Evolutionary conservation across 352 stramenopile species (phyloP).

Genomic region (Phytophthora pisi): DNA sequence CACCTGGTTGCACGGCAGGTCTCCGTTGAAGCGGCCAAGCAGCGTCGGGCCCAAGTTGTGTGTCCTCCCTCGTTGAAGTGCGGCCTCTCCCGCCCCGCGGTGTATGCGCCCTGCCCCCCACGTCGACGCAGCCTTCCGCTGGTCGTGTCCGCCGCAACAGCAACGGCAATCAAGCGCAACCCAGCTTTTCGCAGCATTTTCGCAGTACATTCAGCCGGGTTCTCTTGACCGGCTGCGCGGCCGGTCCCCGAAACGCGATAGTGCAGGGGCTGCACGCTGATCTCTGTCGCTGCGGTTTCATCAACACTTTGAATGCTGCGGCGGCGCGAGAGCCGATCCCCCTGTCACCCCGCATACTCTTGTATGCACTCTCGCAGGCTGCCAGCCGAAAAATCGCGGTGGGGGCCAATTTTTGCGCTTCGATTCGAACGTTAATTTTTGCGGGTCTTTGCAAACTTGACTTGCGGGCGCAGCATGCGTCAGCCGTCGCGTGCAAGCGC

Average conservation of each 20-base stretch:
- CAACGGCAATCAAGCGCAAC: not conserved
- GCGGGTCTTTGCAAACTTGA: conserved; percentile 3
- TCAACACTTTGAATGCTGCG: not conserved
- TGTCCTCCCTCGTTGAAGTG: conserved; percentile 16
- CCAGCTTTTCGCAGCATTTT: conserved; percentile 5
- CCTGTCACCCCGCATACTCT: not conserved
- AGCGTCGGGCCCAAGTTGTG: conserved; percentile 21
- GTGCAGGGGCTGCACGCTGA: no score
- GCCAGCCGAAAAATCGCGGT: conserved; percentile 4
- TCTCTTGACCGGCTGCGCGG: no score
- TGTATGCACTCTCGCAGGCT: not conserved
- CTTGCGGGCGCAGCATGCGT: not conserved
- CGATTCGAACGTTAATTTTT: conserved; percentile 22
- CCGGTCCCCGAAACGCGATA: no score
- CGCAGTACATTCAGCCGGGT: not conserved
- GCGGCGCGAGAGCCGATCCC: not conserved
- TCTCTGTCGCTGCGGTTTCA: not conserved
- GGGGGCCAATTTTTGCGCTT: conserved; percentile 13
- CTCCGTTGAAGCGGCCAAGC: conserved; percentile 2
- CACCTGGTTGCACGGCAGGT: not conserved
- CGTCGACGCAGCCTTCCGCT: not conserved
- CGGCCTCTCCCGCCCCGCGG: not conserved
- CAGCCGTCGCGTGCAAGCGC: no score
- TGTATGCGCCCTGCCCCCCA: not conserved
- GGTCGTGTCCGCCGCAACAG: not conserved